A percentile compares a stretch with the other conserved stretches of the same genome.
phyloP scores from a whole-genome alignment of 2,329 filamentous ascomycete species.

The Mollisiaceae sp. region DNA sequence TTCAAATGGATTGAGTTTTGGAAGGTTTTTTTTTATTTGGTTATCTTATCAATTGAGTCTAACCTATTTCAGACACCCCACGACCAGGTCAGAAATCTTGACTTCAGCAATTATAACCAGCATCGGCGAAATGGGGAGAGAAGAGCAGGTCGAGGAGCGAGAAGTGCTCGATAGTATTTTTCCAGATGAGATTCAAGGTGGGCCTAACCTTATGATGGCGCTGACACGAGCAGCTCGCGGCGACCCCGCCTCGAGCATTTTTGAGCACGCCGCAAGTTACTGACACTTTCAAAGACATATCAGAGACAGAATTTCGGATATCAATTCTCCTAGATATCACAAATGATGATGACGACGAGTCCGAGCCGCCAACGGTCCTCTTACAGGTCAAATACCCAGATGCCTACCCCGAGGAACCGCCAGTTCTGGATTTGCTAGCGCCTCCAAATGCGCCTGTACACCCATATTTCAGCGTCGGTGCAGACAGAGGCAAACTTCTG shows the following conservation, averaged over 20 bases:
- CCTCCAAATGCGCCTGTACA: constrained; percentile 73
- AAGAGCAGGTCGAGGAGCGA: constrained; percentile 94
- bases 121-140: constrained; percentile 62
- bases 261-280: not conserved
- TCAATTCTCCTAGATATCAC: constrained; percentile 81
- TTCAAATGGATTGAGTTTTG: not conserved
- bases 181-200: constrained; percentile 93
- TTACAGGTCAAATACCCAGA: constrained; percentile 90
- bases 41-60: constrained; percentile 3
- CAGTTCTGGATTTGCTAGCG: constrained; percentile 78
- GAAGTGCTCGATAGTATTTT: constrained; percentile 99
- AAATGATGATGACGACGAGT: constrained; percentile 65
- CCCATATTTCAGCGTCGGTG: constrained; percentile 76
- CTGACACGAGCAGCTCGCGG: not conserved
- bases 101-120: constrained; percentile 12
- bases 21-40: not conserved
- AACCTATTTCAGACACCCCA: constrained; percentile 13
- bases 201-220: not conserved
- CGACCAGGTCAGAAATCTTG: constrained; percentile 7
- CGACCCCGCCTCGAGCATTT: not conserved
- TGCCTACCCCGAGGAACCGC: constrained; percentile 86
- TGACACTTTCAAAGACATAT: constrained; percentile 68
- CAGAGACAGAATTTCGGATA: constrained; percentile 87
- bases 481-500: constrained; percentile 79
- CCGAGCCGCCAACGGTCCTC: constrained; percentile 72